These are phyloP conservation scores for Yamadazyma tumulicola DNA, from an alignment of 805 yeast genomes.

Conservation along the genomic window DNA sequence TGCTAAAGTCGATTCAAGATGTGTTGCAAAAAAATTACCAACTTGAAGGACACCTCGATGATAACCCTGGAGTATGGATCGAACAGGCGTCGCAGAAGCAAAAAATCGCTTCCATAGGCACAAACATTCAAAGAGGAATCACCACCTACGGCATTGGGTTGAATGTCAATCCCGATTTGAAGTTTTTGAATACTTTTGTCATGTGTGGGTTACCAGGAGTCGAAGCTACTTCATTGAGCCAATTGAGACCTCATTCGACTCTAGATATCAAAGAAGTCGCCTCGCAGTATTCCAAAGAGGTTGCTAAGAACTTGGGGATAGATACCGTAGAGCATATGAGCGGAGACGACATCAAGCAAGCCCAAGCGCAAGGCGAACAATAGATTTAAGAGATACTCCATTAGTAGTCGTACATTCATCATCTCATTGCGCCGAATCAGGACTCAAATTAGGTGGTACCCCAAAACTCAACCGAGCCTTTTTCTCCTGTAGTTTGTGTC, in stretches of 20 bases:
- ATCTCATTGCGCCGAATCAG: too few relatives aligned
- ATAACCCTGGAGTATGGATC: slow-evolving; percentile 89
- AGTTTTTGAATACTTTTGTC: slow-evolving; percentile 63
- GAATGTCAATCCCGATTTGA: slow-evolving; percentile 71
- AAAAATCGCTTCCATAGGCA: slow-evolving; percentile 87
- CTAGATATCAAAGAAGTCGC: slow-evolving; percentile 25
- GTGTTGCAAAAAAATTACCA: slow-evolving; percentile 38
- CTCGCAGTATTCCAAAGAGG: slow-evolving; percentile 31
- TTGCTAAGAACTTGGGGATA: slow-evolving; percentile 32
- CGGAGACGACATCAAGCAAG: slow-evolving; percentile 23
- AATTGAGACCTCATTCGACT: slow-evolving; percentile 13
- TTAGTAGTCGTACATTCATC: too few relatives aligned
- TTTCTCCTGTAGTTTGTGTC: slow-evolving; percentile 18
- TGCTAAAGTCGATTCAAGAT: slow-evolving; percentile 55
- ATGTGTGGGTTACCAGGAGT: slow-evolving; percentile 82
- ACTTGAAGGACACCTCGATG: slow-evolving; percentile 50
- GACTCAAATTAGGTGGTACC: not conserved
- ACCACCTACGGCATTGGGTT: slow-evolving; percentile 90
- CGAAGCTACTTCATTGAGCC: slow-evolving; percentile 32
- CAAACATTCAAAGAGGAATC: slow-evolving; percentile 76
- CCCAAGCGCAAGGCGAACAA: slow-evolving; percentile 1
- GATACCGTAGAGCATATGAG: slow-evolving; percentile 32
- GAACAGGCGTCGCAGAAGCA: slow-evolving; percentile 34
- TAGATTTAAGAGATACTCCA: too few relatives aligned
- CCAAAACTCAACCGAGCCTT: slow-evolving; percentile 13